Evolutionary conservation across 129 eudicot genomes (phyloP), one percentile per base, ranked within the genome.

Genomic region (Escallonia rubra): DNA sequence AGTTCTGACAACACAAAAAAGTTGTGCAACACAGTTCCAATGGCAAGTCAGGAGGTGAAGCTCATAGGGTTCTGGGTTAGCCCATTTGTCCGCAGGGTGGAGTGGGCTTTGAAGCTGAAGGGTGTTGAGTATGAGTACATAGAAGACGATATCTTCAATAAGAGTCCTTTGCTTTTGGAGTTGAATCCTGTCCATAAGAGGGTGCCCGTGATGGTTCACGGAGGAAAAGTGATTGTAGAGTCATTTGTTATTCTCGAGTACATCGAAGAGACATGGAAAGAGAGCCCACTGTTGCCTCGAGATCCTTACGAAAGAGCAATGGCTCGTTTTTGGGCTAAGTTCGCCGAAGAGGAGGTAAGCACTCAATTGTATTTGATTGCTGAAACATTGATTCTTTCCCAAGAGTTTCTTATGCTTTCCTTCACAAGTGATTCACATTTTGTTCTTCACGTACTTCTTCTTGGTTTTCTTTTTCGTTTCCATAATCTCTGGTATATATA

Each of bases 231-330:
- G 9, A 8, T 79, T 3, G 3, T 47, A 3, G 83, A 79, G 54
- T 79, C 83, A 0, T 7, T 16, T 4, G 59, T 73, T 41, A 79
- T 79, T 10, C n/a, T 79, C 0, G 72, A 69, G 70, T 79, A 78
- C 56, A 73, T 78, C 13, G 83, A 78, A 2, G 79, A 78, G 54
- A 63, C 57, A 3, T 78, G 83, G 83, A 69, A 68, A 14, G 39
- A 68, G 9, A 39, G 34, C 1, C 67, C 67, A 1, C 49, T 78
- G 75, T 8, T 78, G 59, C 72, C 83, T 73, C 67, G 55, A 14
- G 79, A 78, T 68, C 78, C 79, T 48, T 68, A 57, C 39, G 71
- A 78, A 41, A 67, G 73, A 72, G 71, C 83, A 7, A 40, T 13
- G 12, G 63, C 57, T 0, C 60, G 69, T 2, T 79, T 74, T 11